Evolutionary conservation across 2,329 filamentous ascomycete species (phyloP), one percentile per base, ranked within the genome.

Genomic region (Penicillium sp.): DNA sequence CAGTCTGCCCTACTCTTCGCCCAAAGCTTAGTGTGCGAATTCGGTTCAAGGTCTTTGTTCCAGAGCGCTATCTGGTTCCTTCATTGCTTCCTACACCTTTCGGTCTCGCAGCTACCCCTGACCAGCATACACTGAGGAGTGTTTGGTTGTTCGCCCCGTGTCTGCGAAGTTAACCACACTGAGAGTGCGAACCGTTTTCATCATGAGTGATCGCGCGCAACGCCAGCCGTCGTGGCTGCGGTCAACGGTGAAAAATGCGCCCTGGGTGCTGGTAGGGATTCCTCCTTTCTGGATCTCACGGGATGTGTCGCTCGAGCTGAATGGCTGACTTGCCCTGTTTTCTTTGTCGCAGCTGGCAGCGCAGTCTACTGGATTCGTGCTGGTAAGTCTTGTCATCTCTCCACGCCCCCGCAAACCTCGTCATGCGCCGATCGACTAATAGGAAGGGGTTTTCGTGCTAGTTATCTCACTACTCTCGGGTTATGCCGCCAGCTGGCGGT

Each of bases 381-480:
- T 72, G 60, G 70, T 72, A 59, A 53, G 67, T 52, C 34, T 29
- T 18, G 4, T n/a, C 11, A 27, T 6, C 25, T n/a, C 14, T 27
- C 25, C 21, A 7, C 21, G n/a, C n/a, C 21, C 7, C 8, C 21
- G 16, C 16, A 27, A n/a, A n/a, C n/a, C n/a, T n/a, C n/a, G n/a
- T n/a, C n/a, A n/a, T n/a, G n/a, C n/a, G n/a, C n/a, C n/a, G n/a
- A n/a, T n/a, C n/a, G n/a, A n/a, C n/a, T n/a, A 23, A 23, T 23
- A 11, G 21, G 21, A 11, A 23, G 7, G 21, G 21, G 11, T 23
- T 11, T 23, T 23, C 25, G 4, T 38, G 13, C 26, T 59, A 91
- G 87, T 78, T 96, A 40, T 86, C 95, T 77, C 91, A 96, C 71
- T 95, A 97, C 67, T 95, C 90, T 19, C 81, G 90, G 51, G 82